These are phyloP conservation scores for Pedinophyceae sp. DNA, from an alignment of 139 green algal genomes.

Conservation along the genomic window DNA sequence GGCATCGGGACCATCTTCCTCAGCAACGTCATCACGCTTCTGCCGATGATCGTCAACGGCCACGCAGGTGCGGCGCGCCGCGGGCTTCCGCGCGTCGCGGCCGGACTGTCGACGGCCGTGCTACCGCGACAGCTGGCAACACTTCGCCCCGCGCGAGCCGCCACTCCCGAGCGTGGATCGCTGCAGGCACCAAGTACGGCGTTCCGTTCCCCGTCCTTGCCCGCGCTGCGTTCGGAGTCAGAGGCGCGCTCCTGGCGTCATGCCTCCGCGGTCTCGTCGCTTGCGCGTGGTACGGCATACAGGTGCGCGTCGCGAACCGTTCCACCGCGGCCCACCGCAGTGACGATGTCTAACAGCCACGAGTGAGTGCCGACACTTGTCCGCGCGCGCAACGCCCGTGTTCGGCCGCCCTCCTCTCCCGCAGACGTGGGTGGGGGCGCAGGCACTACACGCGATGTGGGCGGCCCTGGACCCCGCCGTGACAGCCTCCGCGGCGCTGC, in stretches of 20 bases:
- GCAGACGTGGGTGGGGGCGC: no score
- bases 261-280: conserved; percentile 40
- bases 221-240: conserved; percentile 46
- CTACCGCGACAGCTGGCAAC: no score
- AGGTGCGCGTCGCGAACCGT: conserved; percentile 54
- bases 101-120: no score
- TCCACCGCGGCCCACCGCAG: no score
- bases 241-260: conserved; percentile 42
- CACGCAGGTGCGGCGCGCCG: no score
- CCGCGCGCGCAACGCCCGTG: no score
- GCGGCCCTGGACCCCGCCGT: neutral
- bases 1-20: conserved; percentile 42
- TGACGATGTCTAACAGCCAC: conserved; percentile 10
- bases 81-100: no score
- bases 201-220: conserved; percentile 54
- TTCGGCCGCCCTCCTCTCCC: no score
- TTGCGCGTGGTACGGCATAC: conserved; percentile 66
- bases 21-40: conserved; percentile 51
- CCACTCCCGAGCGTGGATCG: no score
- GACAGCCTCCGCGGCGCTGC: neutral
- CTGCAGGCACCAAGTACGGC: conserved; percentile 6
- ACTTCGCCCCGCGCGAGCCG: no score
- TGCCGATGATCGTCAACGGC: conserved; percentile 53
- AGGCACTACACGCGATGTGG: no score
- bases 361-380: no score